phyloP scores from a whole-genome alignment of 768 basidiomycete genomes.

The Roridomyces roridus region DNA sequence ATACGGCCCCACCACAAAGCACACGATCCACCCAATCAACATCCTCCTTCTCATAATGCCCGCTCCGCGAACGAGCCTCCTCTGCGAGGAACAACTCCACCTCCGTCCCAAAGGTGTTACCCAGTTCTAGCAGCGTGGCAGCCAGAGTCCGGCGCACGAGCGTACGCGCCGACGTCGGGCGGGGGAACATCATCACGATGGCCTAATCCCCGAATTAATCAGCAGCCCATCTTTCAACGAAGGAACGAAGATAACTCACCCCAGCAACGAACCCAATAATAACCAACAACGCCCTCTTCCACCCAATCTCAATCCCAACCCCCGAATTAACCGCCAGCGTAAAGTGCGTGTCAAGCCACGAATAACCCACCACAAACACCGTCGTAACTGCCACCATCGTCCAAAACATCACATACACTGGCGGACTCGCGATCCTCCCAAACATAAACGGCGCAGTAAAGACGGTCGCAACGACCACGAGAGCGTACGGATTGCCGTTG shows the following conservation, averaged over 20 bases:
- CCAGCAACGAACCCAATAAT: slow-evolving; percentile 51
- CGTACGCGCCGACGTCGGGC: slow-evolving; percentile 47
- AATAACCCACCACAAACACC: slow-evolving; percentile 49
- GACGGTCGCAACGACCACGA: slow-evolving; percentile 47
- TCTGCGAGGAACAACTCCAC: slow-evolving; percentile 53
- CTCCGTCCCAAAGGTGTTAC: slow-evolving; percentile 44
- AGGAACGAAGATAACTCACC: slow-evolving; percentile 32
- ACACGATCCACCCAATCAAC: slow-evolving; percentile 28
- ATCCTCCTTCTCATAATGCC: slow-evolving; percentile 39
- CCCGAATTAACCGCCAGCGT: slow-evolving; percentile 36
- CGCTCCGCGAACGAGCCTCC: slow-evolving; percentile 41
- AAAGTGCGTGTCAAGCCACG: slow-evolving; percentile 46
- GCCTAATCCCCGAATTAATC: slow-evolving; percentile 31
- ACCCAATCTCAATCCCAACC: slow-evolving; percentile 44
- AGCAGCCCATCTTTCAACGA: too few species aligned
- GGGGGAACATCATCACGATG: slow-evolving; percentile 54
- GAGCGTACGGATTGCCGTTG: slow-evolving; percentile 47
- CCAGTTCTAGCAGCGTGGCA: slow-evolving; percentile 40
- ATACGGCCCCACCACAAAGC: slow-evolving; percentile 26
- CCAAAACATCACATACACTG: slow-evolving; percentile 42
- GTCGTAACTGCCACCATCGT: slow-evolving; percentile 44
- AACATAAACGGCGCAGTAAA: slow-evolving; percentile 43
- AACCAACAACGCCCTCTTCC: slow-evolving; percentile 52
- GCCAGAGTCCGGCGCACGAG: slow-evolving; percentile 49
- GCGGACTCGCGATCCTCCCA: slow-evolving; percentile 40